Percentiles rank a stretch among this genome's conserved stretches.
These are phyloP conservation scores for Thraustochytrium sp. DNA, from an alignment of 352 stramenopile genomes.

Conservation along the genomic window DNA sequence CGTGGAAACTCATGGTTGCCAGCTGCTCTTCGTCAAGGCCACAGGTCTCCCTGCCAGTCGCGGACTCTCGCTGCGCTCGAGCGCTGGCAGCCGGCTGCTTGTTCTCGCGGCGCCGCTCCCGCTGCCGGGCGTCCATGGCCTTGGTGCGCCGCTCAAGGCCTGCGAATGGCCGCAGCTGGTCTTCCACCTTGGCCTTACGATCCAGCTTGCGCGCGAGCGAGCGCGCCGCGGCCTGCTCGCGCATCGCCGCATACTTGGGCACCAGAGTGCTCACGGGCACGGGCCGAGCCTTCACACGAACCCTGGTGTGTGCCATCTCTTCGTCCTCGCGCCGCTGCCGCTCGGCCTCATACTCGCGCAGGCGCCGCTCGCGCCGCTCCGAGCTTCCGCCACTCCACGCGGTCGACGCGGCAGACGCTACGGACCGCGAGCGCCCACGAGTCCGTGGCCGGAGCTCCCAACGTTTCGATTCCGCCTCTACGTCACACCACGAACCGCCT, in stretches of 20 bases:
- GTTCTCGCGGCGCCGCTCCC: background rate
- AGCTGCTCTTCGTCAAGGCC: background rate
- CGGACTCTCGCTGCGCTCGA: background rate
- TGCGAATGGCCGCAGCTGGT: background rate
- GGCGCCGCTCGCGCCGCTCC: background rate
- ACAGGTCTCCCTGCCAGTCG: background rate
- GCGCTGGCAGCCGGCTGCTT: background rate
- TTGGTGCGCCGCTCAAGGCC: background rate
- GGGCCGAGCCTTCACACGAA: background rate
- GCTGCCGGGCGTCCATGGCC: background rate
- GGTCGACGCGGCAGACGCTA: too few relatives aligned
- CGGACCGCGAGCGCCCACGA: too few relatives aligned
- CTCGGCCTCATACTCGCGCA: conserved; percentile 1
- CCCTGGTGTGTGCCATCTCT: background rate
- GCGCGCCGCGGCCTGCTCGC: background rate
- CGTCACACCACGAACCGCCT: too few relatives aligned
- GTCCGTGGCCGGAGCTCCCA: too few relatives aligned
- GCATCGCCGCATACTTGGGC: conserved; percentile 6
- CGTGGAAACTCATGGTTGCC: background rate
- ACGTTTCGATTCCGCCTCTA: too few relatives aligned
- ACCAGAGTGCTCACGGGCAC: background rate
- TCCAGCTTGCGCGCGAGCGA: conserved; percentile 28
- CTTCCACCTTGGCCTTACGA: background rate
- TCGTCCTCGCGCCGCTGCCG: background rate
- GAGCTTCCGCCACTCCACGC: too few relatives aligned